Evolutionary conservation across 2,329 filamentous ascomycete species (phyloP).

Genomic region (Rosellinia necatrix): DNA sequence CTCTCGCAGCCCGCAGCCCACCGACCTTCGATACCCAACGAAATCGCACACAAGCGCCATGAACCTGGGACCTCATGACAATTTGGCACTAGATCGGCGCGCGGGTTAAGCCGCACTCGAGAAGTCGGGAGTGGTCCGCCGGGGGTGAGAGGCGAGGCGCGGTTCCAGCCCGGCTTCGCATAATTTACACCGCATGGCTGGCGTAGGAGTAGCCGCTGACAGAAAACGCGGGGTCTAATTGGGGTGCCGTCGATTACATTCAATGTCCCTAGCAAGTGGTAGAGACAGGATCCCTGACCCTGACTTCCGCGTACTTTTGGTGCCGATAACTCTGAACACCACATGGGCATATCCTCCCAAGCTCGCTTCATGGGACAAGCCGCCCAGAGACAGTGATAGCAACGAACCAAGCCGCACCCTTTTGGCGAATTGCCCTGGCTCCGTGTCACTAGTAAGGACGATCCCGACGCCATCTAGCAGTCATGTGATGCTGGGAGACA

Average conservation of each 20-base stretch:
- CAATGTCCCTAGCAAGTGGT: constrained; percentile 3
- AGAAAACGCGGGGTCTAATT: constrained; percentile 6
- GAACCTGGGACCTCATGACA: constrained; percentile 6
- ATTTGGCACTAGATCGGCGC: neutral
- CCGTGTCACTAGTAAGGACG: neutral
- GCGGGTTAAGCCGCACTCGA: neutral
- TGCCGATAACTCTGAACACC: no score
- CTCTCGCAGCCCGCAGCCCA: constrained; percentile 6
- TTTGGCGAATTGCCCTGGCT: no score
- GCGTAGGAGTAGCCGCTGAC: constrained; percentile 26
- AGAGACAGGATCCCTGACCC: constrained; percentile 6
- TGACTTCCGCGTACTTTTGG: neutral
- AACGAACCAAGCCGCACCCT: no score
- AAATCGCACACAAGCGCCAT: constrained; percentile 9
- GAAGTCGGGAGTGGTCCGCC: neutral
- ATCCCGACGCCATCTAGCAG: neutral
- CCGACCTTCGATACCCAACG: constrained; percentile 12
- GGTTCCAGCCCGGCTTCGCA: constrained; percentile 13
- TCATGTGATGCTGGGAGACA: no score
- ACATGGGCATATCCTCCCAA: neutral
- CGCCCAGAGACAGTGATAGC: no score
- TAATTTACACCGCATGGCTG: constrained; percentile 1
- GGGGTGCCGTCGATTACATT: neutral
- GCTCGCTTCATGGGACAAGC: neutral
- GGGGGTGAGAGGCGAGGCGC: neutral